Conservation (phyloP, 192 early-diverging fungal genomes). For the Umbelopsis sp. region DNA sequence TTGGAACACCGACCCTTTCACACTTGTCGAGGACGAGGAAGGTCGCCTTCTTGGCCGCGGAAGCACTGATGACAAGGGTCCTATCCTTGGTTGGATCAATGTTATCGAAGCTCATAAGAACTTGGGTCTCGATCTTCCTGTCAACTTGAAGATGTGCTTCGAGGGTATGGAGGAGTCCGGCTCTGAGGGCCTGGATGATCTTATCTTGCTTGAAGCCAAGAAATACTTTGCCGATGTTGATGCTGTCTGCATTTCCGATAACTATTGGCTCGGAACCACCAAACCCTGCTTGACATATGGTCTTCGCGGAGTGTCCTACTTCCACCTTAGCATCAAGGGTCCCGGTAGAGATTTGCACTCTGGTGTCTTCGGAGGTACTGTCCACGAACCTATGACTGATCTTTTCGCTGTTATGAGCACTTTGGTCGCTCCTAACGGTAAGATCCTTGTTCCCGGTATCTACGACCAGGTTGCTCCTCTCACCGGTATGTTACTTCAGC, state of each 20-base stretch:
- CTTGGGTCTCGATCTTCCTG: constrained; percentile 87
- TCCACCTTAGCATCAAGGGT: constrained; percentile 40
- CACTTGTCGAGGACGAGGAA: constrained; percentile 81
- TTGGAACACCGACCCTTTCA: constrained; percentile 93
- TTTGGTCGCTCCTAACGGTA: constrained; percentile 82
- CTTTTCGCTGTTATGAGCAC: constrained; percentile 80
- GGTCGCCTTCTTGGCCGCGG: constrained; percentile 90
- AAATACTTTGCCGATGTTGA: constrained; percentile 91
- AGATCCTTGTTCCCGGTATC: constrained; percentile 91
- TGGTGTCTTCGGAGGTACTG: constrained; percentile 92
- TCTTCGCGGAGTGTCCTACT: constrained; percentile 81
- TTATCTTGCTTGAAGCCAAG: constrained; percentile 86
- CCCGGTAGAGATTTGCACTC: constrained; percentile 82
- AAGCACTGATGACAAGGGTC: constrained; percentile 96
- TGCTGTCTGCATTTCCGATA: constrained; percentile 96
- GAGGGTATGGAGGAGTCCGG: constrained; percentile 94
- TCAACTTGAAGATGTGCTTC: constrained; percentile 96
- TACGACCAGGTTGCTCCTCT: constrained; percentile 88
- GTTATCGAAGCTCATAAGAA: constrained; percentile 93
- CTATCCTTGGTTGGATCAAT: constrained; percentile 96
- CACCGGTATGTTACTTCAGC: constrained; percentile 48
- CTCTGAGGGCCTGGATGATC: constrained; percentile 91
- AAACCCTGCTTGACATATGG: constrained; percentile 99
- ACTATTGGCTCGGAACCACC: constrained; percentile 96
- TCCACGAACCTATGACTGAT: constrained; percentile 99